Conservation (phyloP, 2,329 filamentous ascomycete species). For the Ceratocystis cubensis region DNA sequence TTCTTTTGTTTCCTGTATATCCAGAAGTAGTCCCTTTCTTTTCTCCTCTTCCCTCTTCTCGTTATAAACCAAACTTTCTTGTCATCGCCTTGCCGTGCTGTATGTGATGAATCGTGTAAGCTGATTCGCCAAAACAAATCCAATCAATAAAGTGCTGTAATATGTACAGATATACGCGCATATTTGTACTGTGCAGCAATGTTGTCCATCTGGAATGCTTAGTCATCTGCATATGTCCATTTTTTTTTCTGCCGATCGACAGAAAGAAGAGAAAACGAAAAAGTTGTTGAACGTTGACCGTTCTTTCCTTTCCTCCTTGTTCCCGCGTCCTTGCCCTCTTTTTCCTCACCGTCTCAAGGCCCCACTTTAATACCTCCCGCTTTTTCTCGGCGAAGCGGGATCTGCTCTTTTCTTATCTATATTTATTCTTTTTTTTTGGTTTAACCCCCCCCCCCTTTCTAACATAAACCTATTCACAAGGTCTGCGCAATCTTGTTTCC, state of each 20-base stretch:
- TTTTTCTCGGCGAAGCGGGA: neutral
- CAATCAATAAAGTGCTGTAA: neutral
- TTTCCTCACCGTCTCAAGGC: neutral
- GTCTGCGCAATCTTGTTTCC: neutral
- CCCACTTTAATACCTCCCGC: neutral
- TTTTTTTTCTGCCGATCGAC: neutral
- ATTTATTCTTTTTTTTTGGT: neutral
- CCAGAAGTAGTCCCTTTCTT: too few species aligned
- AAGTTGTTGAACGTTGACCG: neutral
- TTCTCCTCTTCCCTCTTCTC: too few species aligned
- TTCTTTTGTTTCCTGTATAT: too few species aligned
- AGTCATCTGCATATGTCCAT: neutral
- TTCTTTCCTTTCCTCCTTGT: neutral
- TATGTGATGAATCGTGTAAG: neutral
- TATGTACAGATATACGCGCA: too few species aligned
- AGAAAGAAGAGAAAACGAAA: too few species aligned
- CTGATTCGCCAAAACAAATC: neutral
- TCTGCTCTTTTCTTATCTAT: neutral
- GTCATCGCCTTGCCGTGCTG: neutral
- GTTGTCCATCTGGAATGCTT: neutral
- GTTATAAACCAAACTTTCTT: neutral
- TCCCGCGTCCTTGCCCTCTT: neutral
- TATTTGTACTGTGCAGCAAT: too few species aligned
- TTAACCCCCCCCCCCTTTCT: neutral
- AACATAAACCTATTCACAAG: too few species aligned